These are phyloP conservation scores for Lagerstroemia fauriei DNA, from an alignment of 441 rosid species.

Conservation along the genomic window DNA sequence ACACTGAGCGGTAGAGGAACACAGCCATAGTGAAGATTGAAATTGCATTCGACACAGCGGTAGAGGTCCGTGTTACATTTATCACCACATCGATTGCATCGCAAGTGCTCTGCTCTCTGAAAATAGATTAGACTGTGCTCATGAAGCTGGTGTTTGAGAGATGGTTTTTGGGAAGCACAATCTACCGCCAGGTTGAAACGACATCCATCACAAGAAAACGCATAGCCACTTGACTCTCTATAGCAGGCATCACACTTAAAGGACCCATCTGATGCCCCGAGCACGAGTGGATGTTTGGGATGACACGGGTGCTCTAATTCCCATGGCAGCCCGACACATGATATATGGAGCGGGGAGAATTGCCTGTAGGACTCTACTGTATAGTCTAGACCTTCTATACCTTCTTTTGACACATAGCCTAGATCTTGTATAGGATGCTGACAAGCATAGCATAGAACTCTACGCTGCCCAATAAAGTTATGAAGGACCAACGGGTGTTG, in stretches of 20 bases:
- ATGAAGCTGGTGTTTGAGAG: neutral
- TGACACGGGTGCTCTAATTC: slow-evolving; percentile 1
- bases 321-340: neutral
- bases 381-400: too few relatives aligned
- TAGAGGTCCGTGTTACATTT: neutral
- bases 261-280: too few relatives aligned
- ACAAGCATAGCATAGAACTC: neutral
- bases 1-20: neutral
- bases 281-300: neutral
- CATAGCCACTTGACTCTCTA: neutral
- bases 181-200: neutral
- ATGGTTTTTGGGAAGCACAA: neutral
- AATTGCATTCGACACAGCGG: neutral
- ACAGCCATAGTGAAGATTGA: slow-evolving; percentile 10
- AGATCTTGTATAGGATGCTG: neutral
- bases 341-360: neutral
- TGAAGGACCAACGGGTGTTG: neutral
- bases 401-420: too few relatives aligned
- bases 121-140: neutral
- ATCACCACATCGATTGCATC: neutral
- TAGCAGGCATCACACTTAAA: neutral
- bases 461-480: neutral
- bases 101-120: neutral
- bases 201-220: neutral
- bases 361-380: too few relatives aligned